Evolutionary conservation across 805 yeast genomes (phyloP), one percentile per base, ranked within the genome.

Genomic region (Kodamaea laetipori): DNA sequence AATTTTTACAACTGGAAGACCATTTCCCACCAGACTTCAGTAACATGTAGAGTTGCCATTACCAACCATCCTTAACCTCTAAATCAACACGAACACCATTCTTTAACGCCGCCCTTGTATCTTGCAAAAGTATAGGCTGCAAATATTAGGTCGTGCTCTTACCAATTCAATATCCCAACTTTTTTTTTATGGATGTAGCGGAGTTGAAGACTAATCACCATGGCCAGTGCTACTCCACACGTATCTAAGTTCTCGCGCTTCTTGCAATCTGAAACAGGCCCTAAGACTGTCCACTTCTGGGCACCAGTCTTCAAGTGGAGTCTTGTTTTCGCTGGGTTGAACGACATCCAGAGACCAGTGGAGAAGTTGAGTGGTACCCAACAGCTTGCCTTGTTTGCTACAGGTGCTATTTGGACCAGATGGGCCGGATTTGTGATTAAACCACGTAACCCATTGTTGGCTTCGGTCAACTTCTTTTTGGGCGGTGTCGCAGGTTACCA

Each of bases 221-320:
- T 60, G 64, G 64, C 64, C n/a, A 48, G 63, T 41, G 44, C 60
- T 25, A 59, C 60, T 41, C 61, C 52, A 46, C 60, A 60, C 49
- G 57, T 83, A 12, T 66, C 81, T 25, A 80, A 78, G 37, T 87
- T 92, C 66, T 68, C 77, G 48, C 77, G 86, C 58, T 89, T 83
- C 60, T 62, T 88, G 61, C 79, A 82, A 55, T 83, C 96, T 12
- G 95, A 86, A 62, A 88, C 99, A 13, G 99, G 99, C 24, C 99
- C 99, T 31, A 82, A 71, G 62, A 92, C 99, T n/a, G 90, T 94
- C 44, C 99, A 92, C 63, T 92, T 92, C 69, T 92, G 99, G 99
- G 95, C 76, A 1, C 76, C 76, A 8, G 69, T 69, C 4, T 58
- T 68, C 51, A 71, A 84, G 71, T 92, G 99, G 99, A 76, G 86